phyloP scores from a whole-genome alignment of 352 stramenopile species.

The Pythium graminicola region DNA sequence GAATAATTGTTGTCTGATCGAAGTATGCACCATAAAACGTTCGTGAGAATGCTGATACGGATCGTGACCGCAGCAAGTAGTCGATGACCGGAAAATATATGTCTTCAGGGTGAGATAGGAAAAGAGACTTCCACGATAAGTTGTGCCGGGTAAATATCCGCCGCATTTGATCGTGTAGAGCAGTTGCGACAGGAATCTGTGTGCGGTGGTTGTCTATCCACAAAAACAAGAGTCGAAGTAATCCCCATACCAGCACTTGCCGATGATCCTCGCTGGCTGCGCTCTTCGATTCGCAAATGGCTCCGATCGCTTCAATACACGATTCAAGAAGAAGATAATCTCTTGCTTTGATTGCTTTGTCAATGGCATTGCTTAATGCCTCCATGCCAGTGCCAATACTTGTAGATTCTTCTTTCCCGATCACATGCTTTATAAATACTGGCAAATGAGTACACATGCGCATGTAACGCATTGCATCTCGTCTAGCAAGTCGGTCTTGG shows the following conservation, averaged over 20 bases:
- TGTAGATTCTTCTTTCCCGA: not conserved
- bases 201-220: slow-evolving; percentile 25
- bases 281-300: slow-evolving; percentile 11
- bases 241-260: slow-evolving; percentile 25
- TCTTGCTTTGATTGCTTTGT: slow-evolving; percentile 9
- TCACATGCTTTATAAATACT: not conserved
- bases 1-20: slow-evolving; percentile 21
- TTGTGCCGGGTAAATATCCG: slow-evolving; percentile 20
- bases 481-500: slow-evolving; percentile 11
- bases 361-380: slow-evolving; percentile 6
- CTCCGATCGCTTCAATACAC: slow-evolving; percentile 26
- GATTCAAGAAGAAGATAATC: slow-evolving; percentile 22
- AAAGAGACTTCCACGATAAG: slow-evolving; percentile 28
- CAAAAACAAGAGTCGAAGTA: slow-evolving; percentile 29
- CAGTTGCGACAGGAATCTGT: slow-evolving; percentile 15
- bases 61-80: slow-evolving; percentile 17
- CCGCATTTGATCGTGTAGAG: slow-evolving; percentile 27
- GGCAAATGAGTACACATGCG: slow-evolving; percentile 12
- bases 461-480: slow-evolving; percentile 9
- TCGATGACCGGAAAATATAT: slow-evolving; percentile 34
- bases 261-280: not conserved
- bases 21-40: slow-evolving; percentile 29
- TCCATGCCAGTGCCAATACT: not conserved
- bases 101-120: slow-evolving; percentile 24
- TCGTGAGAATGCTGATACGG: slow-evolving; percentile 21